Conservation (phyloP, 805 yeast species). For the Vanderwaltozyma verrucispora region DNA sequence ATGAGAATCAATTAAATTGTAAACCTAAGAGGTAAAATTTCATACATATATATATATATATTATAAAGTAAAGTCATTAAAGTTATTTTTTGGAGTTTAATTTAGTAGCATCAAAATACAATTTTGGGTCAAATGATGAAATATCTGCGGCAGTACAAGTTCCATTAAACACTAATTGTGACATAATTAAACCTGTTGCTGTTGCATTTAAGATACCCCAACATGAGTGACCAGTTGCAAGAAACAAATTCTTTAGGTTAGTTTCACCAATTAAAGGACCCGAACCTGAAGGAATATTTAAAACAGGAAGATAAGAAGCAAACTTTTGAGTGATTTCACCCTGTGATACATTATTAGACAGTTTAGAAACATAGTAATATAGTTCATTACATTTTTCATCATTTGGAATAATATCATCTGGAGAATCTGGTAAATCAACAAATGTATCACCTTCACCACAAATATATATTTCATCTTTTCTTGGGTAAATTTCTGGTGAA, state of each 20-base stretch:
- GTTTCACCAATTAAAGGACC: constrained; percentile 96
- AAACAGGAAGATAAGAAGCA: constrained; percentile 92
- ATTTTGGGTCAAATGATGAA: constrained; percentile 71
- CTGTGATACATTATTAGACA: constrained; percentile 55
- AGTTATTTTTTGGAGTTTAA: too few species aligned
- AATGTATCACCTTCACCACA: constrained; percentile 96
- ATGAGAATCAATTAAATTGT: too few species aligned
- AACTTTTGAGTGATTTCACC: constrained; percentile 79
- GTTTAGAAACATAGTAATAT: constrained; percentile 67
- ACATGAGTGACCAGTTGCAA: constrained; percentile 93
- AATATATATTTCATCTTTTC: constrained; percentile 91
- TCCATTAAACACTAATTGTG: constrained; percentile 85
- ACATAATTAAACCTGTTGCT: constrained; percentile 88
- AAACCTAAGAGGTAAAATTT: too few species aligned
- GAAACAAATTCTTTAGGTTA: constrained; percentile 62
- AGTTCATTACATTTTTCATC: constrained; percentile 81
- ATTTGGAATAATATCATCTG: constrained; percentile 86
- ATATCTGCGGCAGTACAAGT: constrained; percentile 68
- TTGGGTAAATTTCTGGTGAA: constrained; percentile 89
- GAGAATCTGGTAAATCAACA: constrained; percentile 85
- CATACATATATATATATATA: too few species aligned
- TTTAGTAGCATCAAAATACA: constrained; percentile 65
- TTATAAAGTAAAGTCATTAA: too few species aligned
- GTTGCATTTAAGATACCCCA: constrained; percentile 99
- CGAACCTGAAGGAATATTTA: constrained; percentile 82